These are phyloP conservation scores for Incumbomyces delicatus DNA, from an alignment of 2,329 filamentous ascomycete species.

Conservation along the genomic window DNA sequence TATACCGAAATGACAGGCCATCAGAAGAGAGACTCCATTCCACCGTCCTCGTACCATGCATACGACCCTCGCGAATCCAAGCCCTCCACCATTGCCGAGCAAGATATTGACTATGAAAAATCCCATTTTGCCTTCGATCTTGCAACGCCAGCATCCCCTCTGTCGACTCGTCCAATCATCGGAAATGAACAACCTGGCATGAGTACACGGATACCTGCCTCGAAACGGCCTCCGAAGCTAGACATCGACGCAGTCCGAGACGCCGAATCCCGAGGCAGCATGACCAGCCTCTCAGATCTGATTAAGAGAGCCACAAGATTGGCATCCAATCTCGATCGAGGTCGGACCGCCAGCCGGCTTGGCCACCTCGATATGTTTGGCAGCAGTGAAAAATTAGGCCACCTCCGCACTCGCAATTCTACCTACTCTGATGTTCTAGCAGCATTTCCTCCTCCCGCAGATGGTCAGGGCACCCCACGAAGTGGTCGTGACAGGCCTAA, in stretches of 20 bases:
- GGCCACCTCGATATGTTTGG: constrained; percentile 42
- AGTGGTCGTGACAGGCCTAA: constrained; percentile 16
- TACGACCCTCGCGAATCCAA: constrained; percentile 2
- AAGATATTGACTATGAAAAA: constrained; percentile 4
- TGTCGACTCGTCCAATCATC: constrained; percentile 10
- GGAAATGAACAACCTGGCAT: constrained; percentile 21
- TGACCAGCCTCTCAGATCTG: constrained; percentile 85
- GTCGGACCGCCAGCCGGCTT: constrained; percentile 54
- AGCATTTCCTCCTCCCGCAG: constrained; percentile 51
- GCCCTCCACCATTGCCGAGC: constrained; percentile 1
- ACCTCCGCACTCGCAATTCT: constrained; percentile 30
- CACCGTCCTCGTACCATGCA: background rate
- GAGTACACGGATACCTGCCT: constrained; percentile 31
- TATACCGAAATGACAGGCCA: background rate
- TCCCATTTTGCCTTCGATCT: background rate
- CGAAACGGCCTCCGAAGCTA: constrained; percentile 55
- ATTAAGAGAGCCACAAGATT: constrained; percentile 80
- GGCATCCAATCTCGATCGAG: constrained; percentile 78
- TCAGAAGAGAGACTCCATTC: background rate
- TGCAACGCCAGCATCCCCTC: background rate
- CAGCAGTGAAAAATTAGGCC: constrained; percentile 22
- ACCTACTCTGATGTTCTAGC: constrained; percentile 56
- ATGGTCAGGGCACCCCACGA: constrained; percentile 37
- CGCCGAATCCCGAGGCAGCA: constrained; percentile 73
- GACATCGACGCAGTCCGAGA: constrained; percentile 74